Evolutionary conservation across 805 yeast genomes (phyloP), one percentile per base, ranked within the genome.

Genomic region (Yarrowia sp.): DNA sequence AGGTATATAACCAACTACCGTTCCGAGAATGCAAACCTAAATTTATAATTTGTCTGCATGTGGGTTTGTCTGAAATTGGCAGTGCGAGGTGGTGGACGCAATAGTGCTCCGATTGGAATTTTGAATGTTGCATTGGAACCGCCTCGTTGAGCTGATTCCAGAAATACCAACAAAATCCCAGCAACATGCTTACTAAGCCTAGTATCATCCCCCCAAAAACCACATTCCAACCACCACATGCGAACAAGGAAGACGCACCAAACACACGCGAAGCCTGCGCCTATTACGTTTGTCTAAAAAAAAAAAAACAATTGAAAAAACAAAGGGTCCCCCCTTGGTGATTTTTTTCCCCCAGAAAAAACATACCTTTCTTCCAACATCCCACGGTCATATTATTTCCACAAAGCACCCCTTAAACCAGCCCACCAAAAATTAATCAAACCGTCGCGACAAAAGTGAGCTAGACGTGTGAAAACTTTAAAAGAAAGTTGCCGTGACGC

Each of bases 241-340:
- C n/a, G 15, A 11, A 48, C 55, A 48, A 48, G 35, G 55, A 48
- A 35, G 28, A 48, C 31, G 55, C 55, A 48, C 55, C 55, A 48
- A 48, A 48, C 55, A 48, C 55, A 48, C 55, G 55, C 55, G 55
- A 48, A 48, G 33, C 33, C 55, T 48, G 55, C 55, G 55, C 55
- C 55, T 33, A 33, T 33, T 35, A 48, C 31, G 55, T 48, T 47
- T 47, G 28, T 22, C 28, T 5, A 22, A 22, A 22, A 3, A 22
- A 22, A 22, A 22, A 22, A 22, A 22, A 3, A 22, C 28, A 22
- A 22, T 22, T 22, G 31, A 11, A 13, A 48, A 48, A 47, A 47
- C 53, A 45, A 14, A 15, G 32, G 28, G 32, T 48, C 39, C 53
- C 28, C 15, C 13, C 43, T 39, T n/a, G 15, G 28, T 22, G 3